phyloP scores from a whole-genome alignment of 1,284 basidiomycete genomes.

The Leccinum subfulvum region DNA sequence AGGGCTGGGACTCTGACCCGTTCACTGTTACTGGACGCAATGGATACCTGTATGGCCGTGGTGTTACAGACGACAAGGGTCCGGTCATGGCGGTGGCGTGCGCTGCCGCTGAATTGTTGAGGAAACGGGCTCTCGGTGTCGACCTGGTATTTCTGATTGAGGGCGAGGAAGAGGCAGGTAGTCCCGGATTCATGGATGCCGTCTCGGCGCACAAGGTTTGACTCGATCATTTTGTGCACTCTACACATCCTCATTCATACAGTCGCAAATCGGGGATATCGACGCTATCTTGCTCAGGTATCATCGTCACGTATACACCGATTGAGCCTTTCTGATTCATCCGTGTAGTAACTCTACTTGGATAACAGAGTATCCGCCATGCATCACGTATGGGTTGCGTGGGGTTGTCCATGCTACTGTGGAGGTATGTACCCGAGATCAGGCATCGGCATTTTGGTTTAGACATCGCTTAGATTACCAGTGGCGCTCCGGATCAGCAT shows the following conservation, averaged over 20 bases:
- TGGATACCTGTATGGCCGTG: constrained; percentile 93
- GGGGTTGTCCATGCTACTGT: constrained; percentile 88
- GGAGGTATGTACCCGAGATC: constrained; percentile 43
- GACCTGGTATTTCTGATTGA: constrained; percentile 93
- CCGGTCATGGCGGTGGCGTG: constrained; percentile 91
- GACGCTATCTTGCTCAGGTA: constrained; percentile 86
- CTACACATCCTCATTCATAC: constrained; percentile 11
- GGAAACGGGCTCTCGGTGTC: constrained; percentile 71
- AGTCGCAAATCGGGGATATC: constrained; percentile 79
- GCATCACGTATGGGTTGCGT: constrained; percentile 92
- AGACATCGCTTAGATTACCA: constrained; percentile 52
- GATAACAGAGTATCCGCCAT: constrained; percentile 93
- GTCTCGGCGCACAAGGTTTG: constrained; percentile 74
- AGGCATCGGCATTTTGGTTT: neutral
- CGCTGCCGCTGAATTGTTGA: constrained; percentile 81
- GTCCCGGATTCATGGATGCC: constrained; percentile 77
- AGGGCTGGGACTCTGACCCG: constrained; percentile 84
- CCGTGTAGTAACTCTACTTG: constrained; percentile 86
- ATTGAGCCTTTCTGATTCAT: constrained; percentile 1
- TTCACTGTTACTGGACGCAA: constrained; percentile 83
- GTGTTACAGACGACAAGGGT: constrained; percentile 90
- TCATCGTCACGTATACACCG: constrained; percentile 2
- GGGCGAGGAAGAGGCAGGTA: constrained; percentile 95
- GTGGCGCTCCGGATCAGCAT: constrained; percentile 73
- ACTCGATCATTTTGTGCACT: neutral